These are phyloP conservation scores for Cylindrotheca fusiformis DNA, from an alignment of 108 stramenopile genomes.

Conservation along the genomic window DNA sequence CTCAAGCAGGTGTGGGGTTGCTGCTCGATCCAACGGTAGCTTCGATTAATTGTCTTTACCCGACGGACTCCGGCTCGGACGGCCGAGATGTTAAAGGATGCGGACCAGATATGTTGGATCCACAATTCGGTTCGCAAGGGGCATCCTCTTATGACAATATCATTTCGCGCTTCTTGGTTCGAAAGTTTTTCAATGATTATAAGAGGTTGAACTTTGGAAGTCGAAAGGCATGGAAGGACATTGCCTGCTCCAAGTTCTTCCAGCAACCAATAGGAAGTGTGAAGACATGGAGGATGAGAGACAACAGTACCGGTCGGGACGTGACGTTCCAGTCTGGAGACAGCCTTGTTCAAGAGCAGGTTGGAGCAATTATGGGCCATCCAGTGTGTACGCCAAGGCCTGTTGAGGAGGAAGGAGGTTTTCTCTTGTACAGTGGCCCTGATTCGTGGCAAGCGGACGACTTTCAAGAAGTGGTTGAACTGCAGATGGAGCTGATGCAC, in stretches of 20 bases:
- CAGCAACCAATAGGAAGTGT: background rate
- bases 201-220: background rate
- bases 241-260: background rate
- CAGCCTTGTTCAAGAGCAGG: background rate
- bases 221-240: background rate
- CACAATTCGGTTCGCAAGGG: background rate
- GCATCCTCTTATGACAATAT: background rate
- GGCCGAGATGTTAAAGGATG: background rate
- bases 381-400: background rate
- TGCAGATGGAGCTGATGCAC: background rate
- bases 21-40: background rate
- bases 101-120: background rate
- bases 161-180: background rate
- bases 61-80: background rate
- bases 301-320: background rate
- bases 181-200: background rate
- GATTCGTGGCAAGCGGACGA: background rate
- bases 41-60: background rate
- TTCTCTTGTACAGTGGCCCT: background rate
- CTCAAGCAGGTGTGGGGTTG: background rate
- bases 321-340: background rate
- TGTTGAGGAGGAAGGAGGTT: background rate
- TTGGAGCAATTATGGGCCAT: background rate
- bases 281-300: background rate
- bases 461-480: background rate